Percentiles rank a stretch among this genome's conserved stretches.
Evolutionary conservation across 2,329 filamentous ascomycete genomes (phyloP).

Genomic region (Diplodia intermedia): DNA sequence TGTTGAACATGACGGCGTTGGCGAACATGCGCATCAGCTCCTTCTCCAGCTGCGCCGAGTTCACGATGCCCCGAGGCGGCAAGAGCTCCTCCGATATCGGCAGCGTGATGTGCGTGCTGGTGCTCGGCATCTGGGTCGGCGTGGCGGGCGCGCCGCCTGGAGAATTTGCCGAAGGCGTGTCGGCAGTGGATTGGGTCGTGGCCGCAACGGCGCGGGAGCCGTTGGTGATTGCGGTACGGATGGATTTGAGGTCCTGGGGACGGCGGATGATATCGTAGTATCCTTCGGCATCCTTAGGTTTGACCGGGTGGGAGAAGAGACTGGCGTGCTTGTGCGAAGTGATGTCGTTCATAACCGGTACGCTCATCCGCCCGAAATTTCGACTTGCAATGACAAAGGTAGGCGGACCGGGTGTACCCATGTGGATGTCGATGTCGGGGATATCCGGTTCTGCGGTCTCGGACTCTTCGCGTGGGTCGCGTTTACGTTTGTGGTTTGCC

Average conservation of each 20-base stretch:
- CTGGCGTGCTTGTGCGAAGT: slow-evolving; percentile 59
- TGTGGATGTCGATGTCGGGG: slow-evolving; percentile 34
- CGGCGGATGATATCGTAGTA: slow-evolving; percentile 61
- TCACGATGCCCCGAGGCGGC: slow-evolving; percentile 89
- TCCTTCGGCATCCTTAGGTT: slow-evolving; percentile 58
- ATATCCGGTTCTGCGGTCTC: slow-evolving; percentile 43
- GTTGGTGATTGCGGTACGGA: slow-evolving; percentile 56
- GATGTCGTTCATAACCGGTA: slow-evolving; percentile 60
- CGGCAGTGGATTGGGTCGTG: slow-evolving; percentile 61
- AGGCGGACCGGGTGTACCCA: slow-evolving; percentile 39
- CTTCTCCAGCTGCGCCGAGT: slow-evolving; percentile 88
- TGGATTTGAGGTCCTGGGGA: slow-evolving; percentile 60
- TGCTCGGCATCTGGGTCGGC: slow-evolving; percentile 40
- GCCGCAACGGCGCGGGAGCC: slow-evolving; percentile 65
- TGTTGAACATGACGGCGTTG: slow-evolving; percentile 98
- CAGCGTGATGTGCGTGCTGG: slow-evolving; percentile 47
- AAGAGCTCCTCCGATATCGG: slow-evolving; percentile 77
- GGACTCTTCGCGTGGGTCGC: slow-evolving; percentile 43
- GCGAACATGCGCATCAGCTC: slow-evolving; percentile 97
- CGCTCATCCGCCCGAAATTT: slow-evolving; percentile 57
- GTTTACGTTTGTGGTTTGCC: slow-evolving; percentile 50
- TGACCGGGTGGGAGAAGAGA: slow-evolving; percentile 58
- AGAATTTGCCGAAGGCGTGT: slow-evolving; percentile 66
- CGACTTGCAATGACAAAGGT: slow-evolving; percentile 53
- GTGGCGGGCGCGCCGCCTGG: slow-evolving; percentile 50